These are phyloP conservation scores for Tetrahymena elliotti DNA, from an alignment of 73 alveolate genomes.

Conservation along the genomic window DNA sequence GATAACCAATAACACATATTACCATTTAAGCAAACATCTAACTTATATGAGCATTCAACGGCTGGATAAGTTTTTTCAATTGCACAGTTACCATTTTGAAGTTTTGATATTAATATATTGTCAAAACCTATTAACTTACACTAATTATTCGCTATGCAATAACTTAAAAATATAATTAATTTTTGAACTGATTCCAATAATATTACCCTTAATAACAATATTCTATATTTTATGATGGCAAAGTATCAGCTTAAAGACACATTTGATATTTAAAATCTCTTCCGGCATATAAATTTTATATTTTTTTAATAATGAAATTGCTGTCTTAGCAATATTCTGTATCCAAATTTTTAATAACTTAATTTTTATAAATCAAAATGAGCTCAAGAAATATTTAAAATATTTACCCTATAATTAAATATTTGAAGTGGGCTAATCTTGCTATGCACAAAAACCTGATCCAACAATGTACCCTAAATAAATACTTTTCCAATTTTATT, in stretches of 20 bases:
- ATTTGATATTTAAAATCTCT: not conserved
- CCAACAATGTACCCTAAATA: not conserved
- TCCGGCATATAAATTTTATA: not conserved
- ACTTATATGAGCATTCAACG: not conserved
- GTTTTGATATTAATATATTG: not conserved
- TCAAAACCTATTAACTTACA: not conserved
- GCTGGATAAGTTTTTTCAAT: not conserved
- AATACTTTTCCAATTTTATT: not conserved
- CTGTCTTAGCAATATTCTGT: not conserved
- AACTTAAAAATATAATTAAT: not conserved
- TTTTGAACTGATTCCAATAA: too few species aligned
- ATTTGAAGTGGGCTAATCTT: not conserved
- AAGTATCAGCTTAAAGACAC: not conserved
- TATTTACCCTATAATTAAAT: not conserved
- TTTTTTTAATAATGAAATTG: not conserved
- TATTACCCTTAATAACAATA: not conserved
- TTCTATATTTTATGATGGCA: not conserved
- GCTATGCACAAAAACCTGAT: not conserved
- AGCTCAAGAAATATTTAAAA: not conserved
- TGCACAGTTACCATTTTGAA: not conserved
- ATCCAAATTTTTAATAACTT: not conserved
- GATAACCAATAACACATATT: not conserved
- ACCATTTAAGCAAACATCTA: not conserved
- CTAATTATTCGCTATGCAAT: not conserved
- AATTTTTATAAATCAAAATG: not conserved